These are phyloP conservation scores for Arthrobotrys sinensis DNA, from an alignment of 2,329 filamentous ascomycete species.

Conservation along the genomic window DNA sequence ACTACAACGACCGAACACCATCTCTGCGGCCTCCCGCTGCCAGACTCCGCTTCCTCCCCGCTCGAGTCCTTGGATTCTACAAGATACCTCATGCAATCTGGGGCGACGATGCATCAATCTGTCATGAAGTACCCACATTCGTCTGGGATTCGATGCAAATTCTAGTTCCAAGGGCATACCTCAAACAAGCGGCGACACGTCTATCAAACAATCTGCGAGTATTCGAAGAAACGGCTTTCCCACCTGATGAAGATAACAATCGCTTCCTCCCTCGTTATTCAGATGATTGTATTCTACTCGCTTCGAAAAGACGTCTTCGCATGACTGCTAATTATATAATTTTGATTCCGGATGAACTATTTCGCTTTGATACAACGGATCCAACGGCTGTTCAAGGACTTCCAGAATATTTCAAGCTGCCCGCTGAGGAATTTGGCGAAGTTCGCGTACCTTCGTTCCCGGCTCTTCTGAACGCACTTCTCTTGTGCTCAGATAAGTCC, in stretches of 20 bases:
- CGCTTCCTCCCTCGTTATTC: not conserved
- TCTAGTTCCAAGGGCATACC: not conserved
- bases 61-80: not conserved
- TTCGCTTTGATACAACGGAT: not conserved
- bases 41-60: not conserved
- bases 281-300: not conserved
- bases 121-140: not conserved
- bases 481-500: not conserved
- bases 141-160: constrained; percentile 1
- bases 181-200: not conserved
- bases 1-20: not conserved
- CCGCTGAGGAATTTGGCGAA: not conserved
- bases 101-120: constrained; percentile 3
- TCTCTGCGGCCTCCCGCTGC: not conserved
- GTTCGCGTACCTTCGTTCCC: not conserved
- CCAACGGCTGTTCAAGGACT: not conserved
- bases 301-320: not conserved
- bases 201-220: not conserved
- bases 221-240: not conserved
- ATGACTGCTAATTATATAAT: not conserved
- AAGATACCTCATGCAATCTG: not conserved
- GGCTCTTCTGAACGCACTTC: not conserved
- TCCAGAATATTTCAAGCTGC: not conserved
- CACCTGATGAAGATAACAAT: no score
- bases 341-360: not conserved